Evolutionary conservation across 1,284 basidiomycete species (phyloP).

Genomic region (Rugosomyces carneus): DNA sequence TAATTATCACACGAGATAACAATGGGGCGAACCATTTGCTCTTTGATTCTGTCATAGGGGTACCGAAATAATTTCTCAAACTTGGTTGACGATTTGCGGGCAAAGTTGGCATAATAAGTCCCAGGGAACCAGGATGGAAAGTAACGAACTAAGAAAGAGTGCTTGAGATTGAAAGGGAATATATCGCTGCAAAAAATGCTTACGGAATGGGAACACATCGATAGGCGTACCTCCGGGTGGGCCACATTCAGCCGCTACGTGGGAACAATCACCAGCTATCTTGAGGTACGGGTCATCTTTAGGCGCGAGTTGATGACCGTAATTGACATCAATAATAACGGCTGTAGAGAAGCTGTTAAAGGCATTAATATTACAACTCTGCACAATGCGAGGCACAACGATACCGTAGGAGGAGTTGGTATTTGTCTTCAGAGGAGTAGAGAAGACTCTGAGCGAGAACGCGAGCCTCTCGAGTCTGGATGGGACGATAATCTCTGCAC

Average conservation of each 20-base stretch:
- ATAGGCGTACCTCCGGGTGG: conserved; percentile 15
- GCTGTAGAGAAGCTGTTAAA: conserved; percentile 16
- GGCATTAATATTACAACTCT: background rate
- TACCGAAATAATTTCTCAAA: conserved; percentile 10
- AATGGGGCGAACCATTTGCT: conserved; percentile 13
- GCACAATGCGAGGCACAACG: background rate
- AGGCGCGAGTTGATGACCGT: conserved; percentile 17
- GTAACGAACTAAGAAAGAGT: conserved; percentile 3
- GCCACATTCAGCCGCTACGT: conserved; percentile 7
- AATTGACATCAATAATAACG: conserved; percentile 17
- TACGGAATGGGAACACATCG: conserved; percentile 17
- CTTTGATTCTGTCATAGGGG: conserved; percentile 13
- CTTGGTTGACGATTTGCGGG: background rate
- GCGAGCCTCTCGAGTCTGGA: conserved; percentile 15
- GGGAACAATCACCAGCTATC: conserved; percentile 8
- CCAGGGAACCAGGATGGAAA: conserved; percentile 2
- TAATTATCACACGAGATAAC: background rate
- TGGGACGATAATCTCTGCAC: conserved; percentile 11
- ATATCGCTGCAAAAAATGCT: background rate
- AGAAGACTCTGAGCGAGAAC: conserved; percentile 16
- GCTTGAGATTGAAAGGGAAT: conserved; percentile 17
- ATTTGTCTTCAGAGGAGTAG: conserved; percentile 4
- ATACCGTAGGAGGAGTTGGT: conserved; percentile 12
- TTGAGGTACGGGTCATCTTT: conserved; percentile 18
- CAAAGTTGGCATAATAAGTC: conserved; percentile 14